A percentile compares a stretch with the other conserved stretches of the same genome.
phyloP scores from a whole-genome alignment of 345 rosid genomes.

The Physaria fendleri region DNA sequence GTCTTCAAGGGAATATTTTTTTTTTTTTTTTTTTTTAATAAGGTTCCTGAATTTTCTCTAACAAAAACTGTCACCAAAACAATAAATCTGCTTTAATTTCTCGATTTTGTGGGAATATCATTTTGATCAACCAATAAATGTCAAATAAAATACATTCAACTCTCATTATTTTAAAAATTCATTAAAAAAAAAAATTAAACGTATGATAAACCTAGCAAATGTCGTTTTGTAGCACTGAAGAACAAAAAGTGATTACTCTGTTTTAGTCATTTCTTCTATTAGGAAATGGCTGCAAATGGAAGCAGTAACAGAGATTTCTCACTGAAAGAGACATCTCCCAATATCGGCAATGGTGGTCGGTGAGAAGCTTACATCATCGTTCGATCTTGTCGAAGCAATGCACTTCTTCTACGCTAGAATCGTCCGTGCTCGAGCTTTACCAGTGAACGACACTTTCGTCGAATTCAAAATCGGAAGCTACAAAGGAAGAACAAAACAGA shows the following conservation, averaged over 20 bases:
- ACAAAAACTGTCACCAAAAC: background rate
- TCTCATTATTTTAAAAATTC: background rate
- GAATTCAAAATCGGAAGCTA: slow-evolving; percentile 31
- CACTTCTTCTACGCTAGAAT: slow-evolving; percentile 37
- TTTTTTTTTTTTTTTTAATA: no score
- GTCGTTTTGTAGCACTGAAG: no score
- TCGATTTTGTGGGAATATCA: background rate
- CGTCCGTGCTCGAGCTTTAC: slow-evolving; percentile 32
- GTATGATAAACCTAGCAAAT: background rate
- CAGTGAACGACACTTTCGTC: slow-evolving; percentile 24
- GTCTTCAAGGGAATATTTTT: slow-evolving; percentile 34
- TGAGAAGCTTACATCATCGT: slow-evolving; percentile 32
- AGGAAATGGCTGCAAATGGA: background rate
- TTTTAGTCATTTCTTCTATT: background rate
- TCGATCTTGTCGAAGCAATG: slow-evolving; percentile 44
- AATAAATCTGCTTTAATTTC: background rate
- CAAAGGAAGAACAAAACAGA: slow-evolving; percentile 29
- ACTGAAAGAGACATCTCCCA: slow-evolving; percentile 41
- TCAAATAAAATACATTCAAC: background rate
- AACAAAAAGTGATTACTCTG: background rate
- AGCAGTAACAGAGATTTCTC: slow-evolving; percentile 27
- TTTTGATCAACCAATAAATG: background rate
- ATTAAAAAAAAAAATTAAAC: background rate
- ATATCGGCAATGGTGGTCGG: slow-evolving; percentile 33
- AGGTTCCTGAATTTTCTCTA: background rate